Conservation (phyloP, 805 yeast genomes). For the Candida hungchunana region DNA sequence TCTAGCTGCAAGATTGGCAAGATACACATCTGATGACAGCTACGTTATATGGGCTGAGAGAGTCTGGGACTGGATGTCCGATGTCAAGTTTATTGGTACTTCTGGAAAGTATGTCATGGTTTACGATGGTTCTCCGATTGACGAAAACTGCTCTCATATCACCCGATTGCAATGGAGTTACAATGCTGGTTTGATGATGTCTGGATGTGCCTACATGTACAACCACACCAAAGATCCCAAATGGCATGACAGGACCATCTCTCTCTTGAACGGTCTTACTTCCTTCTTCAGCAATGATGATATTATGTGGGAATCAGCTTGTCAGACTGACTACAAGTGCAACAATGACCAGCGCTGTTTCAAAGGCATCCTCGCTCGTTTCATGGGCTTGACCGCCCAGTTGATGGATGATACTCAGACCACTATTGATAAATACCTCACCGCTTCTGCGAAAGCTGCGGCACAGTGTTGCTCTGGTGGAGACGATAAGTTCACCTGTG, state of each 20-base stretch:
- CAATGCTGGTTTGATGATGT: slow-evolving; percentile 59
- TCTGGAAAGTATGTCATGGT: slow-evolving; percentile 38
- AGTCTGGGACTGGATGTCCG: slow-evolving; percentile 78
- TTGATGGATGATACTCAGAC: slow-evolving; percentile 53
- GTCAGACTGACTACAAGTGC: slow-evolving; percentile 62
- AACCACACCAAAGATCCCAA: slow-evolving; percentile 49
- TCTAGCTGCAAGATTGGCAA: slow-evolving; percentile 78
- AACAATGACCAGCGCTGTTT: slow-evolving; percentile 89
- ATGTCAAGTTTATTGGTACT: slow-evolving; percentile 34
- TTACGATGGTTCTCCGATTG: slow-evolving; percentile 55
- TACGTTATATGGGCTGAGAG: slow-evolving; percentile 72
- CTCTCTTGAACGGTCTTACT: slow-evolving; percentile 48
- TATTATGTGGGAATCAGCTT: slow-evolving; percentile 78
- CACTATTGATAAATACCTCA: slow-evolving; percentile 31
- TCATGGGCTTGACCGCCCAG: slow-evolving; percentile 68
- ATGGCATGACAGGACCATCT: too few relatives aligned
- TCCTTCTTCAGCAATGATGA: slow-evolving; percentile 50
- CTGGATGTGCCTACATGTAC: slow-evolving; percentile 69
- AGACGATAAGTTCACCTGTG: slow-evolving; percentile 83
- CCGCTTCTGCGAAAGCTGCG: slow-evolving; percentile 62
- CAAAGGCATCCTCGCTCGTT: slow-evolving; percentile 77
- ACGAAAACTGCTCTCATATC: slow-evolving; percentile 43
- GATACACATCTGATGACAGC: slow-evolving; percentile 71
- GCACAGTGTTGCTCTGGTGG: slow-evolving; percentile 87
- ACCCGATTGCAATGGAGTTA: slow-evolving; percentile 59